Percentiles rank a stretch among this genome's conserved stretches.
Evolutionary conservation across 1,284 basidiomycete genomes (phyloP).

Genomic region (Agroathelia rolfsii): DNA sequence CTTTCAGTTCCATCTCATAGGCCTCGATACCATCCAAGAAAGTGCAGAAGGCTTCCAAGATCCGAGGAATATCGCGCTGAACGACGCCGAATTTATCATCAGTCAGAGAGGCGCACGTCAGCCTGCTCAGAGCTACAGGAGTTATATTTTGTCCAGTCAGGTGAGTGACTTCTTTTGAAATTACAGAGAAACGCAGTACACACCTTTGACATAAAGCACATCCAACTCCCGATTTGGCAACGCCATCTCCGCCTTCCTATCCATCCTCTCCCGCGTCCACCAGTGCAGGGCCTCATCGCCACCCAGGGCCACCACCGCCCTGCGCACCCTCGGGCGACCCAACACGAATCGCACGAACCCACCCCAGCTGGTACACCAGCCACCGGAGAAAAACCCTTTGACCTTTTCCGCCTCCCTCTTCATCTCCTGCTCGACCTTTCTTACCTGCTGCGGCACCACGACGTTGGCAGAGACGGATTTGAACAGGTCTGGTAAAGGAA

Average conservation of each 20-base stretch:
- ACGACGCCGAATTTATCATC: conserved; percentile 79
- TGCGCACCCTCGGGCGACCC: conserved; percentile 9
- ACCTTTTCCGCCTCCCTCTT: conserved; percentile 17
- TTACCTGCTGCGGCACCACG: conserved; percentile 8
- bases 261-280: conserved; percentile 49
- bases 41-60: conserved; percentile 64
- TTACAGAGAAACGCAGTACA: conserved; percentile 12
- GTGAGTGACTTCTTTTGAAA: conserved; percentile 2
- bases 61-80: conserved; percentile 72
- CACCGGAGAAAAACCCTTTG: conserved; percentile 11
- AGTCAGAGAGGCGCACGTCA: conserved; percentile 62
- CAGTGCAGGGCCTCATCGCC: conserved; percentile 26
- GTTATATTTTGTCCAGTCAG: neutral
- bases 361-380: too few species aligned
- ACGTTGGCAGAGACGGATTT: too few species aligned
- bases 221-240: conserved; percentile 53
- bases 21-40: conserved; percentile 60
- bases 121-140: conserved; percentile 51
- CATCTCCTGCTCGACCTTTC: conserved; percentile 13
- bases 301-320: conserved; percentile 7
- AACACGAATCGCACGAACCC: conserved; percentile 12
- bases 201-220: conserved; percentile 48
- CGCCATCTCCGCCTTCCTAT: conserved; percentile 39
- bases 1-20: conserved; percentile 39
- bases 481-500: too few species aligned